Base-by-base conservation (phyloP, 2,329 filamentous ascomycete species). In the Bipolaris victoriae region DNA sequence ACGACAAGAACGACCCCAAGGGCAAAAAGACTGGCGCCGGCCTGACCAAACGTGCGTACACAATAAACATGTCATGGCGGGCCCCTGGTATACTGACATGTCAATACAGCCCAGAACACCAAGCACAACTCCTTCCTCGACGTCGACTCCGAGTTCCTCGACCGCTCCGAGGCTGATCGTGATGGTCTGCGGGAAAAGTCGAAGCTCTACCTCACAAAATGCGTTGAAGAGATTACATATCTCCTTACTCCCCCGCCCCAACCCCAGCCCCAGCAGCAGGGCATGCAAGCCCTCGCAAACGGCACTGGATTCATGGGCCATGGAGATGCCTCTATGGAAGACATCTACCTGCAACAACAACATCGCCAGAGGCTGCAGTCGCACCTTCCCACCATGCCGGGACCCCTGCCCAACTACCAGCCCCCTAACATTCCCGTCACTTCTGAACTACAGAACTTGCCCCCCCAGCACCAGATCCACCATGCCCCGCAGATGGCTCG, bases 181-280 rank as follows among this genome's bases (percentile, higher is more conserved):
- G 86, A 88, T 54, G 78, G 80, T 45, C 81, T 86, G 62, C 81
- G 86, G 50, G 86, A 88, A 60, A 87, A 87, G 70, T 88, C 86
- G 47, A 83, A 84, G 55, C 77, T 83, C 35, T 89, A 87, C 66
- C 80, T 89, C 31, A 84, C 83, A 54, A 88, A 87, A 75, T 89
- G 86, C 69, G 83, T 88, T 48, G 85, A 88, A 64, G 87, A 90
- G 72, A 85, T 90, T 49, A 85, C 86, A 3, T 90, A 89, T 67
- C 84, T 89, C 59, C 81, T 90, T 33, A 85, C 87, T 47, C 87
- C 87, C n/a, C 83, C 86, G 20, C 80, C 83, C 35, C 85, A 88
- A 63, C 83, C 85, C 48, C 82, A 83, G 18, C 83, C 84, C 37
- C 80, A 81, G 45, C 80, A 81, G 45, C 66, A 71, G n/a, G 70